phyloP scores from a whole-genome alignment of 108 stramenopile genomes.

The Poteriospumella lacustris region DNA sequence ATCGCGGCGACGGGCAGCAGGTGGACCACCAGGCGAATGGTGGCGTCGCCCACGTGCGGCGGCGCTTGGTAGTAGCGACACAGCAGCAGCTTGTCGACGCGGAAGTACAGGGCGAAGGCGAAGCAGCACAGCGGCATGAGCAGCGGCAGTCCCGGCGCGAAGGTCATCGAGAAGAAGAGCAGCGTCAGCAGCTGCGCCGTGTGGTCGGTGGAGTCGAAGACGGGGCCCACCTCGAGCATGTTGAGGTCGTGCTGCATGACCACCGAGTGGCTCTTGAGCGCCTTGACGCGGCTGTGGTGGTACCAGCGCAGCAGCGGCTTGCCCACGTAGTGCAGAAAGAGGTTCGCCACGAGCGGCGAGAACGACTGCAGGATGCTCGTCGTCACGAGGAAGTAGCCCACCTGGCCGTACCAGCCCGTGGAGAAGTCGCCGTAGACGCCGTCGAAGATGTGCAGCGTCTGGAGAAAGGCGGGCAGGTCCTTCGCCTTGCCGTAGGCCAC shows the following conservation, averaged over 20 bases:
- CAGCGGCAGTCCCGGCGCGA: conserved; percentile 18
- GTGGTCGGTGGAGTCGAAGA: conserved; percentile 9
- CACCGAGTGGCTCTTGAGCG: background rate
- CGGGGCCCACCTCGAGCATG: background rate
- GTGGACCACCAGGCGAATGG: background rate
- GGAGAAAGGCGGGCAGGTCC: background rate
- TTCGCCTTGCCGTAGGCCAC: conserved; percentile 14
- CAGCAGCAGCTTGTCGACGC: conserved; percentile 10
- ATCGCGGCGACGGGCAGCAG: background rate
- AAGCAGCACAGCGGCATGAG: conserved; percentile 2
- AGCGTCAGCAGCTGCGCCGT: conserved; percentile 24
- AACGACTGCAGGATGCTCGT: background rate
- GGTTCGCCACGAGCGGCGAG: background rate
- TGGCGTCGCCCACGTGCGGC: conserved; percentile 11
- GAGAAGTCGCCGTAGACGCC: conserved; percentile 1
- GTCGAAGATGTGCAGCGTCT: conserved; percentile 18
- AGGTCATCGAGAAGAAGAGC: conserved; percentile 21
- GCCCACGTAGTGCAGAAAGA: background rate
- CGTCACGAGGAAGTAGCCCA: conserved; percentile 10
- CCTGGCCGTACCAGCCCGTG: conserved; percentile 14
- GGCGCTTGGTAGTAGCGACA: conserved; percentile 15
- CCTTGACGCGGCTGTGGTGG: background rate
- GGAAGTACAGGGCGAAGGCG: conserved; percentile 11
- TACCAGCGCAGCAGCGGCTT: background rate
- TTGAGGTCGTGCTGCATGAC: conserved; percentile 15